phyloP scores from a whole-genome alignment of 495 filamentous ascomycete species.

The Xylaria flabelliformis region DNA sequence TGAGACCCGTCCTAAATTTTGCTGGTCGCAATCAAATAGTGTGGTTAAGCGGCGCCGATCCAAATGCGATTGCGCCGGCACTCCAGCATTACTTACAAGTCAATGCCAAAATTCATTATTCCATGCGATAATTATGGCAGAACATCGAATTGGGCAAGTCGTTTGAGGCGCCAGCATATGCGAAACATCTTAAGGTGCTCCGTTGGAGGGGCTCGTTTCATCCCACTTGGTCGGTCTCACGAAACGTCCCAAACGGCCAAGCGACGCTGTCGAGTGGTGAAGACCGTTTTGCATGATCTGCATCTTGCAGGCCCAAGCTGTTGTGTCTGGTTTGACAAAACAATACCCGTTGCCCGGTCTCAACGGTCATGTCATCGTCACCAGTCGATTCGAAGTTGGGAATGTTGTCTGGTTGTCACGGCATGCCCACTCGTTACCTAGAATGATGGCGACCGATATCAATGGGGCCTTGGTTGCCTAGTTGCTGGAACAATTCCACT shows the following conservation, averaged over 20 bases:
- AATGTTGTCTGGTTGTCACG: background rate
- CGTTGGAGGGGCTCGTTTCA: slow-evolving; percentile 22
- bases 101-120: background rate
- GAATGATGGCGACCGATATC: background rate
- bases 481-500: background rate
- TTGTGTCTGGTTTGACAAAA: slow-evolving; percentile 9
- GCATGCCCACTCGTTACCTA: background rate
- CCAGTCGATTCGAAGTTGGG: background rate
- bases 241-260: slow-evolving; percentile 1
- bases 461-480: background rate
- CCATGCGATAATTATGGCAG: background rate
- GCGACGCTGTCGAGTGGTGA: slow-evolving; percentile 2
- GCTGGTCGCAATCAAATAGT: background rate
- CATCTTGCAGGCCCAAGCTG: slow-evolving; percentile 16
- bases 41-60: background rate
- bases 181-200: slow-evolving; percentile 13
- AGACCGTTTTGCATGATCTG: slow-evolving; percentile 8
- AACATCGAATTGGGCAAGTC: slow-evolving; percentile 19
- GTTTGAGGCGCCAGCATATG: slow-evolving; percentile 9
- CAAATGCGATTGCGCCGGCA: background rate
- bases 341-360: background rate
- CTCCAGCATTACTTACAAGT: background rate
- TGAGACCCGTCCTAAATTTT: background rate
- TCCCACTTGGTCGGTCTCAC: slow-evolving; percentile 20
- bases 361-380: background rate